Evolutionary conservation across 352 stramenopile species (phyloP), one percentile per base, ranked within the genome.

Genomic region (Globisporangium perplexum): DNA sequence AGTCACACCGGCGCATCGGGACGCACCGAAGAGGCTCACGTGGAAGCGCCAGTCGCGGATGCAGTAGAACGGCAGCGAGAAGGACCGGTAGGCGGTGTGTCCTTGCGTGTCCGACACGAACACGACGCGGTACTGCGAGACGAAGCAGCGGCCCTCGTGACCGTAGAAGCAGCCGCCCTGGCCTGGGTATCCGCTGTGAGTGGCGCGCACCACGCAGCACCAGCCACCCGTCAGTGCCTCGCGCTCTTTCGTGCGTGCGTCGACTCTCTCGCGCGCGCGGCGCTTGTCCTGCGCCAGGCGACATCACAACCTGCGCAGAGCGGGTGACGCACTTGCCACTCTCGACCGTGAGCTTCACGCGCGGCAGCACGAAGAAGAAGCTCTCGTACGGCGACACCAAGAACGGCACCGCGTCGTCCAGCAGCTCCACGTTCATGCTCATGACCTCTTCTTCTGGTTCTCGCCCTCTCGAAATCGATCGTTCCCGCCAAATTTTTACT

Each of bases 101-200:
- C 53, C 60, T 0, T 50, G 26, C 11, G 47, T 53, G 23, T 83
- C 60, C 23, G 78, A 78, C 18, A 92, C 77, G 39, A 78, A 87
- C 18, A 92, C 82, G 30, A 82, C 52, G 33, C 82, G 77, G 59
- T 92, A 92, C 57, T 92, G 82, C 17, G 82, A 92, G 18, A 89
- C 65, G 56, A 83, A 90, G 55, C 78, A 89, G 38, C 69, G 62
- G 7, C 82, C 82, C 63, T 82, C 60, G 26, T 77, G 69, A 20
- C 82, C 73, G 55, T 88, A 90, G 62, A 90, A 92, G 60, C 78
- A 92, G 43, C 82, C 78, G 50, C 82, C 82, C 60, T 90, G 70
- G n/a, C 82, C 82, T 23, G 82, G 82, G 60, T 92, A 92, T 7
- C 82, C 78, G 65, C 82, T 92, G 23, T 23, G 30, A 1, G 12